A percentile compares a stretch with the other conserved stretches of the same genome.
phyloP scores from a whole-genome alignment of 345 rosid species.

The Arabis alpina region DNA sequence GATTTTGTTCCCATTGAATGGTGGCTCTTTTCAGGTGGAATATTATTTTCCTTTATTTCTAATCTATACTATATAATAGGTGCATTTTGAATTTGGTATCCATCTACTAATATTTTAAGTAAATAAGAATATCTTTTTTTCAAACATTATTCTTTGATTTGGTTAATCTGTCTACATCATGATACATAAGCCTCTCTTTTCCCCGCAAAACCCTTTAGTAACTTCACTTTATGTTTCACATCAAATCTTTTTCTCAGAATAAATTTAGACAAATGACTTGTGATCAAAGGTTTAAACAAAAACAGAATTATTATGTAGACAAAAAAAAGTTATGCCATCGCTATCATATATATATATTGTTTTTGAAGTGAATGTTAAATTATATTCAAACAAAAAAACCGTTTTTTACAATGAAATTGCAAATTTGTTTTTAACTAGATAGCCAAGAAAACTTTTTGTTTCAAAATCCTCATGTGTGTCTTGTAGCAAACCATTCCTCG shows the following conservation, averaged over 20 bases:
- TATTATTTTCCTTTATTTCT: slow-evolving; percentile 28
- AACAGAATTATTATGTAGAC: background rate
- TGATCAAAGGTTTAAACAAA: slow-evolving; percentile 2
- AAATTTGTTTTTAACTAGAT: no score
- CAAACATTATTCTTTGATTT: slow-evolving; percentile 36
- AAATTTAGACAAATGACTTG: slow-evolving; percentile 23
- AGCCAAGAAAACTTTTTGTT: no score
- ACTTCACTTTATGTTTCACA: slow-evolving; percentile 32
- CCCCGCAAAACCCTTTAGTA: slow-evolving; percentile 32
- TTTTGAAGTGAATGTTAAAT: no score
- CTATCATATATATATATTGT: no score
- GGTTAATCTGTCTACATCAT: slow-evolving; percentile 40
- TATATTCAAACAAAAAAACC: no score
- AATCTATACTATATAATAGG: slow-evolving; percentile 22
- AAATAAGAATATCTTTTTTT: slow-evolving; percentile 33
- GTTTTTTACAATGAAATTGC: no score
- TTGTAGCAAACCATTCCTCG: no score
- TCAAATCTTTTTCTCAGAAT: slow-evolving; percentile 34
- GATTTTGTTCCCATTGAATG: slow-evolving; percentile 48
- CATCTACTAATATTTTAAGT: slow-evolving; percentile 20
- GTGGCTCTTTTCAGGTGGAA: slow-evolving; percentile 46
- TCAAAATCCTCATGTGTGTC: no score
- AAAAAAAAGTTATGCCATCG: slow-evolving; percentile 2
- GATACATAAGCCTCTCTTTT: slow-evolving; percentile 38
- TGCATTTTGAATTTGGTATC: slow-evolving; percentile 36